Evolutionary conservation across 129 eudicot genomes (phyloP).

Genomic region (Smallanthus sonchifolius): DNA sequence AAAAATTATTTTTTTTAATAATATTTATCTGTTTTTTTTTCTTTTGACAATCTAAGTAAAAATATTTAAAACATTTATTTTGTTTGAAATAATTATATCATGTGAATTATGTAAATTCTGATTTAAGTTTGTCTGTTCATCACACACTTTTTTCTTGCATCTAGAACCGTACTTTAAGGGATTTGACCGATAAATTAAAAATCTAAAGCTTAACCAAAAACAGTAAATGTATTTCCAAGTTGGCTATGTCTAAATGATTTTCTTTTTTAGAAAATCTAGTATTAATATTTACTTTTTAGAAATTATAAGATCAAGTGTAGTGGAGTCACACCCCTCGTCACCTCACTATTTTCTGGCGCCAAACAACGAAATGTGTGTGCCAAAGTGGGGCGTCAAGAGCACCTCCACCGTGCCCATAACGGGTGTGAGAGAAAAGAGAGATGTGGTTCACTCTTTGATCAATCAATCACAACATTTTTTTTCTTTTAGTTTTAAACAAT

Average conservation of each 20-base stretch:
- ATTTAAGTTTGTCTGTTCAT: neutral
- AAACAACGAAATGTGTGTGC: too few relatives aligned
- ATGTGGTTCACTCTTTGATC: too few relatives aligned
- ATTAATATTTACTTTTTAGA: neutral
- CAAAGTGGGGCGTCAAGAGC: too few relatives aligned
- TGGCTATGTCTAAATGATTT: neutral
- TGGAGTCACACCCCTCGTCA: too few relatives aligned
- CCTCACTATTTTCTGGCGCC: too few relatives aligned
- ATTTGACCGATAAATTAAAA: conserved; percentile 3
- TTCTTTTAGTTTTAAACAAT: too few relatives aligned
- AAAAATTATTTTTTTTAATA: neutral
- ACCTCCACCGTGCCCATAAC: too few relatives aligned
- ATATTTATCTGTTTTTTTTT: neutral
- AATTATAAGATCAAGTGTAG: neutral
- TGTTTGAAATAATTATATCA: neutral
- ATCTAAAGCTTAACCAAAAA: neutral
- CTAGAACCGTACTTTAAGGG: conserved; percentile 1
- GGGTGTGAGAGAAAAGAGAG: too few relatives aligned
- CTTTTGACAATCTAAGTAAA: neutral
- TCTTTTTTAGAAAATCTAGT: neutral
- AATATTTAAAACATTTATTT: neutral
- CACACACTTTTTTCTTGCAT: neutral
- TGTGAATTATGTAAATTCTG: neutral
- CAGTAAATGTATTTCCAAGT: neutral
- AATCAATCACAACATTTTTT: too few relatives aligned